Percentiles rank a stretch among this genome's conserved stretches.
Conservation (phyloP, 2,329 filamentous ascomycete species). For the Alternaria gansuensis region DNA sequence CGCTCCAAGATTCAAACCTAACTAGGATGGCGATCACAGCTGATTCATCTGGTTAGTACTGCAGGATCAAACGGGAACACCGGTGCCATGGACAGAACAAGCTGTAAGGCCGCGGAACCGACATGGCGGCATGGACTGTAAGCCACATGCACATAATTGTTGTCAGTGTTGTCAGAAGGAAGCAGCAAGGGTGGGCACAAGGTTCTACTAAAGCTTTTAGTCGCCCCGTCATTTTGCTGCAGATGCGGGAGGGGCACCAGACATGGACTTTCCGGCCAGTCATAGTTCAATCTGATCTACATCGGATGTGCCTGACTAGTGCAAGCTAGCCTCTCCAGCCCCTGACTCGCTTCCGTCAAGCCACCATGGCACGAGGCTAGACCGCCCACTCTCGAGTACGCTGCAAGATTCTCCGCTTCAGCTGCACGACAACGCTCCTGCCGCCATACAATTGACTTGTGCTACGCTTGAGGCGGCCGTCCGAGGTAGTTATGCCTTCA, state of each 20-base stretch:
- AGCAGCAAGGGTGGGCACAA: slow-evolving; percentile 9
- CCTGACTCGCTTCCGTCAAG: slow-evolving; percentile 24
- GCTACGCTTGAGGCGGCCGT: slow-evolving; percentile 22
- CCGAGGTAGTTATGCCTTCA: slow-evolving; percentile 33
- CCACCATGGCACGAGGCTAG: slow-evolving; percentile 33
- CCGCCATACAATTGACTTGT: slow-evolving; percentile 34
- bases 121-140: slow-evolving; percentile 8
- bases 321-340: slow-evolving; percentile 30
- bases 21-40: slow-evolving; percentile 8
- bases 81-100: slow-evolving; percentile 3
- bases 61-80: background rate
- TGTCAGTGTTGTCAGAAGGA: slow-evolving; percentile 3
- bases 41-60: background rate
- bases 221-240: slow-evolving; percentile 30
- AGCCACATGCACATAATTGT: background rate
- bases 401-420: slow-evolving; percentile 26
- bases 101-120: slow-evolving; percentile 16
- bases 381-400: slow-evolving; percentile 25
- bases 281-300: slow-evolving; percentile 30
- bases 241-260: slow-evolving; percentile 28
- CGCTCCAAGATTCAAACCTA: background rate
- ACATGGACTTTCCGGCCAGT: slow-evolving; percentile 32
- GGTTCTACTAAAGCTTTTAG: slow-evolving; percentile 4
- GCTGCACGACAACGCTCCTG: slow-evolving; percentile 36
- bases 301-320: slow-evolving; percentile 40